phyloP scores from a whole-genome alignment of 2,329 filamentous ascomycete species.

The Niveomyces coronatus region DNA sequence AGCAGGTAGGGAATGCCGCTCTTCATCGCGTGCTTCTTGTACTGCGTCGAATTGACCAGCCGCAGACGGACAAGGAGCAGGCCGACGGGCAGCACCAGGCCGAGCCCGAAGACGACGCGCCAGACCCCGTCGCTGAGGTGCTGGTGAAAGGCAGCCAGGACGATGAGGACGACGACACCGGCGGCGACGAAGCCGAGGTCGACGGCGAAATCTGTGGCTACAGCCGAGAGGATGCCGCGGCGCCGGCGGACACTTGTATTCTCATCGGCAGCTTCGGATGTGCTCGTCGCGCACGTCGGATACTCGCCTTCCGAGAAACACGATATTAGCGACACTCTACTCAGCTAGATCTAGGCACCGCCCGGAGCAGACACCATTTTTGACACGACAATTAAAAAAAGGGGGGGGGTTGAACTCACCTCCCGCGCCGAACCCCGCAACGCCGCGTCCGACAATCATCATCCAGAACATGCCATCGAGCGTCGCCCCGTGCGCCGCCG shows the following conservation, averaged over 20 bases:
- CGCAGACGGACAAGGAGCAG: slow-evolving; percentile 45
- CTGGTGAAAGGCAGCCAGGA: slow-evolving; percentile 27
- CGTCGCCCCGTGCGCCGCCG: slow-evolving; percentile 31
- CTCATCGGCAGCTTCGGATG: slow-evolving; percentile 20
- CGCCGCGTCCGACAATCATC: slow-evolving; percentile 36
- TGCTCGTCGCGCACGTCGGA: slow-evolving; percentile 18
- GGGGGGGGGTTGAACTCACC: slow-evolving; percentile 16
- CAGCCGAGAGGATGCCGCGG: slow-evolving; percentile 21
- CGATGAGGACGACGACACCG: slow-evolving; percentile 34
- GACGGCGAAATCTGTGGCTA: slow-evolving; percentile 34
- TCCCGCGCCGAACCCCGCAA: slow-evolving; percentile 34
- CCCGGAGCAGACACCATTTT: too few species aligned
- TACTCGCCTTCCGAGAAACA: slow-evolving; percentile 21
- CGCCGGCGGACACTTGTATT: slow-evolving; percentile 16
- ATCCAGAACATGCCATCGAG: slow-evolving; percentile 39
- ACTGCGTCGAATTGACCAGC: slow-evolving; percentile 37
- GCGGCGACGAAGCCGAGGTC: slow-evolving; percentile 25
- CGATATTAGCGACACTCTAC: slow-evolving; percentile 1
- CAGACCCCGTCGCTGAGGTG: slow-evolving; percentile 30
- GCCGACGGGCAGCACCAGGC: slow-evolving; percentile 28
- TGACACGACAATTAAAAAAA: neutral
- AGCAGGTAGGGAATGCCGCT: slow-evolving; percentile 16
- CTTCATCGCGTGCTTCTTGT: slow-evolving; percentile 18
- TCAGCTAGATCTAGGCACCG: too few species aligned
- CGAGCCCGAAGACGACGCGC: slow-evolving; percentile 25